Base-by-base conservation (phyloP, 805 yeast species). In the Kazachstania psychrophila region DNA sequence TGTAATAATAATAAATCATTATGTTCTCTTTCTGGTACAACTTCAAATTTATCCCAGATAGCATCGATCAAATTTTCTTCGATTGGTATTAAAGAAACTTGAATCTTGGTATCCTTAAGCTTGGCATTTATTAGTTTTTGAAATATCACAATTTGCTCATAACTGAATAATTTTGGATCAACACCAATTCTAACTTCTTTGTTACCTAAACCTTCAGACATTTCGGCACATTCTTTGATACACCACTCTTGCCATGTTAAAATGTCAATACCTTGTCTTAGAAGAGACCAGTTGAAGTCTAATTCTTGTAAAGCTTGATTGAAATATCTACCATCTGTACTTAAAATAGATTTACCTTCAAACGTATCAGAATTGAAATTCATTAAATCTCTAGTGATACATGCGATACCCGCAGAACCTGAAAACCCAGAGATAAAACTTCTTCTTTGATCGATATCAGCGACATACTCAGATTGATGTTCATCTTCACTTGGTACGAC, bases 281-380 rank as follows among this genome's bases (percentile, higher is more conserved):
- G 67, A 31, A 92, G 61, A 2, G 62, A 60, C 97, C 97, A 92
- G 51, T 77, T 76, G 26, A 60, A 52, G 55, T 85, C 94, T 38
- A 92, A 65, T 61, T 92, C 92, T 40, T 79, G 74, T 16, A 72
- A 75, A 1, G 97, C 97, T 62, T 92, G 98, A 41, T 84, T 66
- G 58, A 86, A 92, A 63, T 92, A 92, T 46, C 98, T 70, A 2
- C 97, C 97, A 60, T 92, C 98, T 0, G 98, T 92, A 7, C 94
- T 77, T 34, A 92, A 62, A 0, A 81, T 83, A 11, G 95, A 94
- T 32, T 75, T 72, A 1, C 86, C 85, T 9, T 61, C 63, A 16
- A 73, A 65, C 2, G 50, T 48, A 1, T 64, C 69, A 3, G 40
- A 36, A 34, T 61, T 68, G 49, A 66, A 60, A 22, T 61, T 60